Evolutionary conservation across 495 filamentous ascomycete genomes (phyloP), one percentile per base, ranked within the genome.

Genomic region (Penicillium macrosclerotiorum): DNA sequence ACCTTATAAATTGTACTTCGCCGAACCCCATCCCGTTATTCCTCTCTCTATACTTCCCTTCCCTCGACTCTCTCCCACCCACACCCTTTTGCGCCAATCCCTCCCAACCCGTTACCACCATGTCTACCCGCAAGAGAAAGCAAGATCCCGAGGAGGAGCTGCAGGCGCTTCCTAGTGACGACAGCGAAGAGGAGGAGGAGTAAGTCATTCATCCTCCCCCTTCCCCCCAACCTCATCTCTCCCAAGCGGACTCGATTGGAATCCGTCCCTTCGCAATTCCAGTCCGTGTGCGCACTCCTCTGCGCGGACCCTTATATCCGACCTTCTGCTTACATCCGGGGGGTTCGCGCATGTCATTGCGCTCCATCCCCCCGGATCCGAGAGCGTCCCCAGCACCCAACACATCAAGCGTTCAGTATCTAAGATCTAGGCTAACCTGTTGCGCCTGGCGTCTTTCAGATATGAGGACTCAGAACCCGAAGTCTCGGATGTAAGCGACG

Each of bases 91-190:
- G 25, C 43, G n/a, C 43, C 34, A 37, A 37, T 38, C 30, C 24
- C 12, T 26, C 13, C 6, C 9, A 46, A 46, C 25, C 19, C 6
- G 16, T 24, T 29, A 43, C 45, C 50, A 64, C 45, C 16, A 81
- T 83, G 79, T 75, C 78, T 11, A 81, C 80, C 55, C 76, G 80
- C 62, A 84, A 84, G 75, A 77, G 80, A 74, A 82, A 82, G 77
- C 75, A 80, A 49, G 80, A 82, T 14, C 64, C 69, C 42, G 76
- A 79, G 53, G 77, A 80, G 58, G 75, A 83, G 63, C 73, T 84
- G 39, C 71, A 76, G 49, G 76, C 79, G 17, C 76, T 84, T 18
- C 80, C 80, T 30, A 79, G 75, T 34, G 80, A 84, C 40, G 79
- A 74, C 32, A 79, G 76, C 30, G 79, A 80, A 53, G 79, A 81